Conservation (phyloP, 177 flowering plant genomes). For the Vitis hybrid region DNA sequence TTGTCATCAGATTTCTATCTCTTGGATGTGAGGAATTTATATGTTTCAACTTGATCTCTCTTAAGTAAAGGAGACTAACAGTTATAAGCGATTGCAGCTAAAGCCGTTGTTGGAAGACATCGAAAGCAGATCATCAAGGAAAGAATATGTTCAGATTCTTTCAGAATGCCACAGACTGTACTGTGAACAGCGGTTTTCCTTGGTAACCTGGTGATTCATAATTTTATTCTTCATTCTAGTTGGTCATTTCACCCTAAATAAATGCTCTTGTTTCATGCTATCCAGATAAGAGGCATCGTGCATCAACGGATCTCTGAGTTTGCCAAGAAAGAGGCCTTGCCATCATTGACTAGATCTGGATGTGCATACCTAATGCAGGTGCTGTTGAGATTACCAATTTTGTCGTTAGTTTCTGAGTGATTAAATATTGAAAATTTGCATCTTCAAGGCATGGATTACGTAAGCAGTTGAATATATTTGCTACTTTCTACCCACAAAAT, state of each 20-base stretch:
- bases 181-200: conserved; percentile 90
- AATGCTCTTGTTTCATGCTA: conserved; percentile 8
- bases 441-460: no score
- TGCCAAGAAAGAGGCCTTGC: conserved; percentile 85
- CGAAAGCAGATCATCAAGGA: conserved; percentile 88
- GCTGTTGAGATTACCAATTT: conserved; percentile 5
- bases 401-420: no score
- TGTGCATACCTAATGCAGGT: conserved; percentile 98
- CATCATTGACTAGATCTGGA: conserved; percentile 96
- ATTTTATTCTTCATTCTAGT: conserved; percentile 4
- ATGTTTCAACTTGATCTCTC: neutral
- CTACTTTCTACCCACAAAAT: no score
- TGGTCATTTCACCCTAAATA: neutral
- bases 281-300: conserved; percentile 84
- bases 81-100: conserved; percentile 50
- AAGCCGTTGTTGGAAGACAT: conserved; percentile 86
- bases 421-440: no score
- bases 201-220: conserved; percentile 52
- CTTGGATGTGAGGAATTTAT: neutral
- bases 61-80: conserved; percentile 4
- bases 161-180: conserved; percentile 93
- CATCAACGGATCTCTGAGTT: conserved; percentile 89
- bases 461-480: no score
- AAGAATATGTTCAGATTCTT: conserved; percentile 83
- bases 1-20: neutral